Base-by-base conservation (phyloP, 805 yeast genomes). In the Yarrowia hollandica region DNA sequence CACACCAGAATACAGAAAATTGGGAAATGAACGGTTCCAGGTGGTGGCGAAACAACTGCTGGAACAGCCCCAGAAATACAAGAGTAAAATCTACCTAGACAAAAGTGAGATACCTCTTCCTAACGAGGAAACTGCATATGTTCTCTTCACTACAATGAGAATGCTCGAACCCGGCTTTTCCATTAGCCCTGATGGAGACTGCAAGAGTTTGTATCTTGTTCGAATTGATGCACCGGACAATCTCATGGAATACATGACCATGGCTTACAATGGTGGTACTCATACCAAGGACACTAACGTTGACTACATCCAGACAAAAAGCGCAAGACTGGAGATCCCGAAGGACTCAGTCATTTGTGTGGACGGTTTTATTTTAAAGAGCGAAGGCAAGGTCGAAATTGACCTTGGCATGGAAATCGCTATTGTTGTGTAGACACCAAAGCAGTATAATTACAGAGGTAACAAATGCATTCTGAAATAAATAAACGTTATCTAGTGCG, bases 11-110 rank as follows among this genome's bases (percentile, higher is more conserved):
- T 72, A 86, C 69, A 75, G 90, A 25, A 75, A 76, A 52, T 74
- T 78, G 62, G 97, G 96, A 1, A 66, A 75, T 6, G 81, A 82
- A 38, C 72, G 96, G 59, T 91, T 91, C 70, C 73, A 78, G 61
- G 71, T 82, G 33, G 96, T 96, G 0, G 95, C 90, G 0, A 67
- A 69, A 25, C 44, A 35, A 19, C 19, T 52, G 16, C 14, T 52
- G 34, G 35, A 34, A 14, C 18, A 37, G 3, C 34, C 58, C 1
- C 58, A 52, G 10, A 34, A 23, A 16, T 52, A 52, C 44, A 26
- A 25, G 33, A 26, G 44, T 12, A 23, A 8, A 11, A 37, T 52
- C 14, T 52, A 52, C 26, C 11, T 35, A 18, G 44, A 52, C 26
- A 21, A 21, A 5, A 35, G 34, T 7, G 16, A 16, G n/a, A 26